Conservation (phyloP, 257 asterid genomes). For the Thymus mandschuricus region DNA sequence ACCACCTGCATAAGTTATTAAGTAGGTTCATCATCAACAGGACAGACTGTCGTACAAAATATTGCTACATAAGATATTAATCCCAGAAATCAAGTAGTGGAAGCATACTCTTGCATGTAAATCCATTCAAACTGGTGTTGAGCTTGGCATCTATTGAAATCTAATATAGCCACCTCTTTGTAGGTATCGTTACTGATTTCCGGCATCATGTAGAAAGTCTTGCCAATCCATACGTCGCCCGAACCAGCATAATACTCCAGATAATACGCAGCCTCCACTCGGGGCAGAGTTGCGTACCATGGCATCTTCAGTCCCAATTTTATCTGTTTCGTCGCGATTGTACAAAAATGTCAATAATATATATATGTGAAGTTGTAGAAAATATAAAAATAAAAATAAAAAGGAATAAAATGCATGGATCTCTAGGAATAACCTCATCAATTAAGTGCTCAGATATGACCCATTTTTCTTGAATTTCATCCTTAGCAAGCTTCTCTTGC, state of each 20-base stretch:
- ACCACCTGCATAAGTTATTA: constrained; percentile 40
- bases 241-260: constrained; percentile 40
- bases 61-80: too few species aligned
- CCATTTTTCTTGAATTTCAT: constrained; percentile 49
- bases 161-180: constrained; percentile 46
- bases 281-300: constrained; percentile 46
- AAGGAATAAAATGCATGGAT: too few species aligned
- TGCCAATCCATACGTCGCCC: constrained; percentile 46
- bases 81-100: too few species aligned
- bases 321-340: constrained; percentile 13
- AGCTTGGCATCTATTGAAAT: constrained; percentile 41
- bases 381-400: too few species aligned
- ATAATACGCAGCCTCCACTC: constrained; percentile 40
- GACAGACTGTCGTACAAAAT: too few species aligned
- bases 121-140: constrained; percentile 44
- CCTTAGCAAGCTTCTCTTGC: constrained; percentile 22
- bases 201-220: constrained; percentile 42
- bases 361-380: too few species aligned
- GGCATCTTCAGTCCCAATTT: constrained; percentile 39
- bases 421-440: constrained; percentile 40
- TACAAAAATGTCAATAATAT: too few species aligned
- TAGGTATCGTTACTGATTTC: constrained; percentile 44
- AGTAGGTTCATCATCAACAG: too few species aligned
- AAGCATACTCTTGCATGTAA: constrained; percentile 27
- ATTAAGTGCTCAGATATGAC: constrained; percentile 44